phyloP scores from a whole-genome alignment of 2,329 filamentous ascomycete genomes.

The Fusarium siculi region DNA sequence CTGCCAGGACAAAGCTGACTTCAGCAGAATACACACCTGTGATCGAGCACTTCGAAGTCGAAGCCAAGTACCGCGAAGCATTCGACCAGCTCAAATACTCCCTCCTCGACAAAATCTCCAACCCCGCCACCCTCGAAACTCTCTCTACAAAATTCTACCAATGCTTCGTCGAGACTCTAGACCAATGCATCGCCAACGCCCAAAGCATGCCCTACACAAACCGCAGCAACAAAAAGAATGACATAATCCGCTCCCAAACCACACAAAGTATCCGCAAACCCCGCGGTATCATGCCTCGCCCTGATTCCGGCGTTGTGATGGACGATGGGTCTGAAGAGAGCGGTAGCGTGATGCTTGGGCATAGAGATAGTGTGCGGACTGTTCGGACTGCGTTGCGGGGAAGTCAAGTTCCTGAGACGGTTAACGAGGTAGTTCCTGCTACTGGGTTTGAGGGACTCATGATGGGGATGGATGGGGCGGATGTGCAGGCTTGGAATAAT shows the following conservation, averaged over 20 bases:
- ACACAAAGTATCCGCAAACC: slow-evolving; percentile 39
- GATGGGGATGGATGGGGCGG: slow-evolving; percentile 4
- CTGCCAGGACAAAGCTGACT: rapidly evolving
- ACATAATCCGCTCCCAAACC: slow-evolving; percentile 37
- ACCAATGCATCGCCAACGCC: slow-evolving; percentile 49
- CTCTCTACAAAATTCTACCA: slow-evolving; percentile 54
- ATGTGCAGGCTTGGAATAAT: slow-evolving; percentile 48
- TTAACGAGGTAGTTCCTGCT: slow-evolving; percentile 30
- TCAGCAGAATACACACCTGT: slow-evolving; percentile 53
- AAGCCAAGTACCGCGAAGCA: slow-evolving; percentile 47
- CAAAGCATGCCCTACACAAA: slow-evolving; percentile 54
- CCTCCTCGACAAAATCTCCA: slow-evolving; percentile 52
- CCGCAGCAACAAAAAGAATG: slow-evolving; percentile 54
- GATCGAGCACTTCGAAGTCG: slow-evolving; percentile 55
- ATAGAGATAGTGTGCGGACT: slow-evolving; percentile 49
- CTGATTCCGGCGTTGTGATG: slow-evolving; percentile 53
- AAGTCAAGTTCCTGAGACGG: slow-evolving; percentile 40
- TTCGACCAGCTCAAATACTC: slow-evolving; percentile 49
- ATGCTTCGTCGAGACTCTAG: slow-evolving; percentile 53
- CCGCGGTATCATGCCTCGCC: slow-evolving; percentile 45
- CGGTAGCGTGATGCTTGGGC: slow-evolving; percentile 44
- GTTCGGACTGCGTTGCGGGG: slow-evolving; percentile 36
- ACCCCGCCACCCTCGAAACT: slow-evolving; percentile 52
- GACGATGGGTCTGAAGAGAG: slow-evolving; percentile 55
- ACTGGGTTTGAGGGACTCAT: slow-evolving; percentile 35